phyloP scores from a whole-genome alignment of 202 grass and related monocot species.

The Saccharum hybrid region DNA sequence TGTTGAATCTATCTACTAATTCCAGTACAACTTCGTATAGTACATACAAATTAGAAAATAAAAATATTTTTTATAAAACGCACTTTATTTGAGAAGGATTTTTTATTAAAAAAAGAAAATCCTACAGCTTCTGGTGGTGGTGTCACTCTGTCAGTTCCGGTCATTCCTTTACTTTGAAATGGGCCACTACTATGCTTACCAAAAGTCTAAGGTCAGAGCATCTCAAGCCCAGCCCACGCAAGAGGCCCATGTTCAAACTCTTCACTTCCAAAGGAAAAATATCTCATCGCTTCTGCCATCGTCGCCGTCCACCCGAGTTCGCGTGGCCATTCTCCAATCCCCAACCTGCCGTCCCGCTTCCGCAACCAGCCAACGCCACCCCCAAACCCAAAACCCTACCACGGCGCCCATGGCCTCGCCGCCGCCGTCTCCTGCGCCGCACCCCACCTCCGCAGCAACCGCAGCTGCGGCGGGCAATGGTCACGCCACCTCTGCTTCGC shows the following conservation, averaged over 20 bases:
- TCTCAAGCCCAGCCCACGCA: neutral
- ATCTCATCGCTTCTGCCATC: constrained; percentile 21
- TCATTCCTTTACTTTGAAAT: too few species aligned
- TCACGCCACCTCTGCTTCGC: constrained; percentile 38
- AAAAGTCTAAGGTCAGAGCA: neutral
- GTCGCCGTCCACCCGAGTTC: constrained; percentile 6
- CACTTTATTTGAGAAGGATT: neutral
- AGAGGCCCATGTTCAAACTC: neutral
- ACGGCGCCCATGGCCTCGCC: constrained; percentile 51
- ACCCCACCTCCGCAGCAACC: constrained; percentile 16
- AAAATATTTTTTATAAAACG: neutral
- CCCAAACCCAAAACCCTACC: constrained; percentile 64
- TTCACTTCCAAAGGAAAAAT: constrained; percentile 20
- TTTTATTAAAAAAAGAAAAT: too few species aligned
- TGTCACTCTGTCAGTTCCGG: too few species aligned
- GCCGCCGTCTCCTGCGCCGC: constrained; percentile 38
- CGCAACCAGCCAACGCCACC: constrained; percentile 28
- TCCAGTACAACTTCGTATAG: accelerated
- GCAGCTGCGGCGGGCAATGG: neutral
- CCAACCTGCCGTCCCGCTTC: constrained; percentile 25
- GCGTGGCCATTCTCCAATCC: constrained; percentile 14
- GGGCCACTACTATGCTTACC: neutral
- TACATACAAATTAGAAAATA: neutral
- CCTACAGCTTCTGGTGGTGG: too few species aligned
- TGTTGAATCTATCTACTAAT: neutral